Conservation (phyloP, 257 asterid genomes). For the Osmanthus fragrans region DNA sequence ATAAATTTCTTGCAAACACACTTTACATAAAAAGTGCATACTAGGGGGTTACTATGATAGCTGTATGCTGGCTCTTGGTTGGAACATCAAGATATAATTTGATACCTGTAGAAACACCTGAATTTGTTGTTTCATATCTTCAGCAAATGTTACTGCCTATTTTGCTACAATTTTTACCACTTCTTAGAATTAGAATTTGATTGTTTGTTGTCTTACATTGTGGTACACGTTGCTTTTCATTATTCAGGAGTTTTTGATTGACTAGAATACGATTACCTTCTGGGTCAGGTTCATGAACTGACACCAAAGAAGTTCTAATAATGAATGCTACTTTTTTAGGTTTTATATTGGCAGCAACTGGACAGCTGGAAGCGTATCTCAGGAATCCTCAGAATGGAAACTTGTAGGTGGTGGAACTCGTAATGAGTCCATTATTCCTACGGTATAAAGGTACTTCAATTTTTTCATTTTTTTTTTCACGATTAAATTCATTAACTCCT, state of each 20-base stretch:
- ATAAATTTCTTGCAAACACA: neutral
- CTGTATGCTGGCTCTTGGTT: neutral
- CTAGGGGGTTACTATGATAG: neutral
- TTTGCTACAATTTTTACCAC: neutral
- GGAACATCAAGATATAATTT: neutral
- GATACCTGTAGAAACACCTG: neutral
- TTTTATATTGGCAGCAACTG: conserved; percentile 58
- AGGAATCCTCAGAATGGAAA: conserved; percentile 55
- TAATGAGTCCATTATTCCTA: neutral
- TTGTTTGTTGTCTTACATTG: neutral
- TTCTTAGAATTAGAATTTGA: neutral
- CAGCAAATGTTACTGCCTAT: neutral
- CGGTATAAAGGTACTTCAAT: neutral
- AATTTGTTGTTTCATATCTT: neutral
- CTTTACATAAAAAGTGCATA: neutral
- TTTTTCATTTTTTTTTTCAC: neutral
- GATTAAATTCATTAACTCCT: neutral
- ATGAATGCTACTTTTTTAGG: conserved; percentile 32
- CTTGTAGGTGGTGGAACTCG: conserved; percentile 28
- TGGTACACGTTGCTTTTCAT: neutral
- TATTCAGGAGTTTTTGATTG: neutral
- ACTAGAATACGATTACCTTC: neutral
- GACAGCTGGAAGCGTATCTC: conserved; percentile 45
- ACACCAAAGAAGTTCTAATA: neutral
- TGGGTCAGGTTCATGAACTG: neutral